These are phyloP conservation scores for Syncephalastrum racemosum DNA, from an alignment of 371 early-diverging fungal species.

Conservation along the genomic window DNA sequence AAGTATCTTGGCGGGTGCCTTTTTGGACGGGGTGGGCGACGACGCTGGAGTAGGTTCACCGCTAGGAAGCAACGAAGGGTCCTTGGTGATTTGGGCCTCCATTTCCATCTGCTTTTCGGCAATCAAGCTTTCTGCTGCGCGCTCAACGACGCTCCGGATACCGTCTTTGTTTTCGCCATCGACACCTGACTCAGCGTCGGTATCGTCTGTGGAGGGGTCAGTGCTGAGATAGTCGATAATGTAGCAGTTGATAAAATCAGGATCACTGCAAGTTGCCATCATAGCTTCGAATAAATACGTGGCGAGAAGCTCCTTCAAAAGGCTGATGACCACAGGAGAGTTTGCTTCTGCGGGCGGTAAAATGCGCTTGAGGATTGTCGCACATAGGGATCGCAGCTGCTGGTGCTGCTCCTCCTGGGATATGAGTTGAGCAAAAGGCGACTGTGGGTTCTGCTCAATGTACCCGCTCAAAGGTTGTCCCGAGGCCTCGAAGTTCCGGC, in stretches of 20 bases:
- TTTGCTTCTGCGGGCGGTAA: conserved; percentile 32
- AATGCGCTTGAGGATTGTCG: conserved; percentile 32
- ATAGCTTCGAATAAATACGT: conserved; percentile 37
- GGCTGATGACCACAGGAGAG: conserved; percentile 27
- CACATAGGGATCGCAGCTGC: conserved; percentile 34
- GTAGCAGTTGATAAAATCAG: conserved; percentile 44
- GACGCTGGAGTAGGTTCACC: not conserved
- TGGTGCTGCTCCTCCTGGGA: conserved; percentile 41
- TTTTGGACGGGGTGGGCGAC: not conserved
- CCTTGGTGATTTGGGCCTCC: not conserved
- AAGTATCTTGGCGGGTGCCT: not conserved
- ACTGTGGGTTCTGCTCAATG: conserved; percentile 39
- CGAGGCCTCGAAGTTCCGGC: conserved; percentile 42
- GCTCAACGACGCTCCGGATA: conserved; percentile 23
- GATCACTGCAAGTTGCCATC: conserved; percentile 37
- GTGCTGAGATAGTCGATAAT: conserved; percentile 38
- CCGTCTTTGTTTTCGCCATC: conserved; percentile 12
- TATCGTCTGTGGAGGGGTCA: conserved; percentile 12
- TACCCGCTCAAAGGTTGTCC: conserved; percentile 35
- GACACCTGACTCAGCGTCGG: not conserved
- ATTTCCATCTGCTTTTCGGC: conserved; percentile 9
- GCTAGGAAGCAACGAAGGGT: not conserved
- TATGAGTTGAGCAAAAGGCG: conserved; percentile 49
- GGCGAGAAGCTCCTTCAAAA: conserved; percentile 42
- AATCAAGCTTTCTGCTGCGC: conserved; percentile 31